Evolutionary conservation across 2,329 filamentous ascomycete species (phyloP), one percentile per base, ranked within the genome.

Genomic region (Mycosphaerella sp.): DNA sequence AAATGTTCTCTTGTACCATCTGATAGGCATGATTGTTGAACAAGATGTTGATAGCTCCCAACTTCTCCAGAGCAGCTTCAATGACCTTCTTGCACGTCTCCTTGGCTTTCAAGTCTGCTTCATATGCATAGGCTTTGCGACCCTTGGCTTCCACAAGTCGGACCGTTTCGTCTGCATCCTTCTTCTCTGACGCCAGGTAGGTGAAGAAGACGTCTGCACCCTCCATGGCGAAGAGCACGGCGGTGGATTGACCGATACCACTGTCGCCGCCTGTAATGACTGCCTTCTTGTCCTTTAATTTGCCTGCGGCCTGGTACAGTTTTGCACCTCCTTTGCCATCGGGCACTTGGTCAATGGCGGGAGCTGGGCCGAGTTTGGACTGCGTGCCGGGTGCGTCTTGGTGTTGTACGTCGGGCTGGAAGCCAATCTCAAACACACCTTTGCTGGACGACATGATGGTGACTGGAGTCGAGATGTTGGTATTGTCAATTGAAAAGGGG

Each of bases 261-360:
- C 81, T 85, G 70, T 92, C 87, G 3, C 88, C 88, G 12, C 87
- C 87, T 0, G 88, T 92, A 64, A 93, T 92, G 54, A 93, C 71
- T 6, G 87, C 87, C 55, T 82, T 86, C 71, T 85, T 87, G 58
- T 83, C 87, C 64, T 81, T 72, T 6, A 93, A 80, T 73, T 93
- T 95, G 46, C 82, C 83, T 1, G 87, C 85, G 3, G 86, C 80
- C 66, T 84, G 83, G 74, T 93, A 92, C 45, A 78, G 79, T 64
- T 86, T 80, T 62, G 81, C 83, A 10, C 82, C 81, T 38, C 85
- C 84, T 55, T 86, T 80, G 14, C 80, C 78, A 4, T 81, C 84
- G 0, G 87, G 87, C 2, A 91, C 71, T 55, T 85, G 75, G 52
- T 85, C 81, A 53, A 80, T 81, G 43, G 80, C 74, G 1, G 86